phyloP scores from a whole-genome alignment of 257 asterid species.

The Prunella vulgaris region DNA sequence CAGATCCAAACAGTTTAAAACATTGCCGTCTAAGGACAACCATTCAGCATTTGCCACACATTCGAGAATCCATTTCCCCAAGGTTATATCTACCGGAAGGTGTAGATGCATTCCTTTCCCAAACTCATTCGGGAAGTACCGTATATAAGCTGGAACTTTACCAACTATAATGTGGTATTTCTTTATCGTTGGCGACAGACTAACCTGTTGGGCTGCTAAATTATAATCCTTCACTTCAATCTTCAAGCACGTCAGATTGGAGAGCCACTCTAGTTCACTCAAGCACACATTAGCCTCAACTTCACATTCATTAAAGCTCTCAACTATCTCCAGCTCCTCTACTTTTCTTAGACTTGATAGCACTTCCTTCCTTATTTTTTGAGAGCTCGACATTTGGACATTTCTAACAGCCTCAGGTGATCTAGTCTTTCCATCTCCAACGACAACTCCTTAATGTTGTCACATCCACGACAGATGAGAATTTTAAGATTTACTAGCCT shows the following conservation, averaged over 20 bases:
- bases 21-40: neutral
- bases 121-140: neutral
- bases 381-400: neutral
- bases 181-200: too few relatives aligned
- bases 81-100: neutral
- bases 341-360: neutral
- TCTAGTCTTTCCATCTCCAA: neutral
- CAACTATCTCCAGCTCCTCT: conserved; percentile 3
- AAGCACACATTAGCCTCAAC: too few relatives aligned
- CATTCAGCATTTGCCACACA: neutral
- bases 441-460: neutral
- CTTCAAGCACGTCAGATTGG: neutral
- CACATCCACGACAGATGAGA: neutral
- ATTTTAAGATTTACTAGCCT: neutral
- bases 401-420: neutral
- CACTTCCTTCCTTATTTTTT: neutral
- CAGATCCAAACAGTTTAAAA: neutral
- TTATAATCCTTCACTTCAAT: neutral
- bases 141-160: neutral
- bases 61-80: too few relatives aligned
- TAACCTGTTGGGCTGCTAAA: too few relatives aligned
- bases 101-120: neutral
- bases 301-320: neutral
- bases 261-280: conserved; percentile 1
- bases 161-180: neutral